phyloP scores from a whole-genome alignment of 768 basidiomycete genomes.

The Mycena metata region DNA sequence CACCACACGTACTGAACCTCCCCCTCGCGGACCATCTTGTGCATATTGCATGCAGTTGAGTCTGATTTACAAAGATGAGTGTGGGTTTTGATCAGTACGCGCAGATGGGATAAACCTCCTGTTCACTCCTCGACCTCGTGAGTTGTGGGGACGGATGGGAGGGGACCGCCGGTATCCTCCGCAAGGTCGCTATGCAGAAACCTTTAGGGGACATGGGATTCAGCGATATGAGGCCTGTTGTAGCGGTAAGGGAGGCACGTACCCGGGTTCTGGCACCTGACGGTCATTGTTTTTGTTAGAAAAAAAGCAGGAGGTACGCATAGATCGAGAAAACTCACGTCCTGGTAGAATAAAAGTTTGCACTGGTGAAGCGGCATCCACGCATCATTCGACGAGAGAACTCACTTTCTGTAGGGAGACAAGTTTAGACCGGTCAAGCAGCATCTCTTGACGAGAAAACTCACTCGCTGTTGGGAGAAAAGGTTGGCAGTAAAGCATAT shows the following conservation, averaged over 20 bases:
- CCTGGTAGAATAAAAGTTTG: not conserved
- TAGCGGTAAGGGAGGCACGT: not conserved
- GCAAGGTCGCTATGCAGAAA: not conserved
- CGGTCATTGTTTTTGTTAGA: not conserved
- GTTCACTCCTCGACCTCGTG: not conserved
- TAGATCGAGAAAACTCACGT: not conserved
- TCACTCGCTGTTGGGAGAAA: constrained; percentile 8
- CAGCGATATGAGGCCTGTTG: not conserved
- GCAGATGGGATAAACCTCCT: constrained; percentile 3
- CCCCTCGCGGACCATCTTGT: too few relatives aligned
- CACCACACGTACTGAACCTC: too few relatives aligned
- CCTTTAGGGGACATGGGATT: constrained; percentile 9
- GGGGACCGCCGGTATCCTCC: not conserved
- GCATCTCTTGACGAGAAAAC: constrained; percentile 3
- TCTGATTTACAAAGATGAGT: too few relatives aligned
- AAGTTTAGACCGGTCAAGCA: constrained; percentile 4
- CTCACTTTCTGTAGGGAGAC: not conserved
- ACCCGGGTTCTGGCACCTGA: not conserved
- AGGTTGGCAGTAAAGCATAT: constrained; percentile 1
- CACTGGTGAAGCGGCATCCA: not conserved
- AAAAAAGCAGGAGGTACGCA: constrained; percentile 1
- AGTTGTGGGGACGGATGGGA: not conserved
- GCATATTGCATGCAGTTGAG: too few relatives aligned
- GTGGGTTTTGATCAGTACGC: not conserved
- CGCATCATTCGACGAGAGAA: not conserved